Conservation (phyloP, 129 eudicot genomes). For the Deinandra increscens region DNA sequence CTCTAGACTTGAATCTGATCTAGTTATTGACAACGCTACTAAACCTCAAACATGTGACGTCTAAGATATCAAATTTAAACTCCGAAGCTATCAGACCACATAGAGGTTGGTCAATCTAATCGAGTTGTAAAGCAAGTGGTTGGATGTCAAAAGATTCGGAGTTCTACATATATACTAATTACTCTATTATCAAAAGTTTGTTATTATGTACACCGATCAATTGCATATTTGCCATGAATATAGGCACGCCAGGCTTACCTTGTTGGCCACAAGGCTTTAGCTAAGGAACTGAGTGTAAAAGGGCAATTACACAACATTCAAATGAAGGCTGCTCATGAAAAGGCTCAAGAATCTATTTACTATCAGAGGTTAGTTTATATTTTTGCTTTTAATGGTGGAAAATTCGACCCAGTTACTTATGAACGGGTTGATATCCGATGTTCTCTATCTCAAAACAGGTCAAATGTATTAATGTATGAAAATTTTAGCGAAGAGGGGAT, state of each 20-base stretch:
- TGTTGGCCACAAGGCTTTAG: constrained; percentile 78
- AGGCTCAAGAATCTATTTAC: constrained; percentile 85
- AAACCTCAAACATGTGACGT: not conserved
- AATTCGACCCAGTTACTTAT: not conserved
- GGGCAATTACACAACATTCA: constrained; percentile 88
- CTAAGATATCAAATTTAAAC: not conserved
- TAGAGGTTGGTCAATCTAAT: not conserved
- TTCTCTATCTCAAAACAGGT: not conserved
- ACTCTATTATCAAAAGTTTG: not conserved
- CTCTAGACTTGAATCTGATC: no score
- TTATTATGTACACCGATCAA: not conserved
- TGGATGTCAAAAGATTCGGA: not conserved
- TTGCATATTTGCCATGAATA: constrained; percentile 10
- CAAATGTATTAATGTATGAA: not conserved
- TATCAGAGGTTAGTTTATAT: constrained; percentile 55
- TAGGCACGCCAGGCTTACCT: constrained; percentile 83
- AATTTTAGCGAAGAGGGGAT: not conserved
- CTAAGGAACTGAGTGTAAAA: constrained; percentile 71
- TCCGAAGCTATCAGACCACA: not conserved
- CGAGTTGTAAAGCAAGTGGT: not conserved
- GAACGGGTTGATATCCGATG: not conserved
- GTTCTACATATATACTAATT: not conserved
- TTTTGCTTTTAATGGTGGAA: not conserved
- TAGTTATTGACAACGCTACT: not conserved
- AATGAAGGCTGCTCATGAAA: constrained; percentile 83